Evolutionary conservation across 495 filamentous ascomycete species (phyloP).

Genomic region (Pyrenula aspistea): DNA sequence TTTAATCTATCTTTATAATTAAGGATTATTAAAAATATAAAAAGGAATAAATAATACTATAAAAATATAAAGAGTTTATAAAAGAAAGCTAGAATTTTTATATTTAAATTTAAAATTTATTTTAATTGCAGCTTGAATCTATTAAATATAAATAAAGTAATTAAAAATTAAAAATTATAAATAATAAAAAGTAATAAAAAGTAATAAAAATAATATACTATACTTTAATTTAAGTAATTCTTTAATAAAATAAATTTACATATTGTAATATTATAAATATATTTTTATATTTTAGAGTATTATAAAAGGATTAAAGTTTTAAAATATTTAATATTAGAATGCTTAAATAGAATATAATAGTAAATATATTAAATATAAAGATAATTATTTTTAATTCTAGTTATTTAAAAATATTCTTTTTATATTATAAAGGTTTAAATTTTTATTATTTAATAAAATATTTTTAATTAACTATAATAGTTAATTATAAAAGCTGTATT

Average conservation of each 20-base stretch:
- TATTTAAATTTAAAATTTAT: slow-evolving; percentile 1
- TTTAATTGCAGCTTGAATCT: not conserved
- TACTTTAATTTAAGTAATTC: slow-evolving; percentile 2
- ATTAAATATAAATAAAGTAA: slow-evolving; percentile 1
- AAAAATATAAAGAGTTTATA: not conserved
- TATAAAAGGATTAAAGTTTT: not conserved
- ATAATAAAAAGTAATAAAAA: not conserved
- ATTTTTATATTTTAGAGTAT: not conserved
- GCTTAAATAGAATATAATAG: not conserved
- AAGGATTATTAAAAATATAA: slow-evolving; percentile 1
- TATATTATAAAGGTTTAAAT: slow-evolving; percentile 2
- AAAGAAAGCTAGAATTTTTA: not conserved
- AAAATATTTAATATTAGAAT: not conserved
- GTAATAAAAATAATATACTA: slow-evolving; percentile 1
- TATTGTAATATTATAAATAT: not conserved
- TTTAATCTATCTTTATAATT: slow-evolving; percentile 1
- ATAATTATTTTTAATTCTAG: slow-evolving; percentile 1
- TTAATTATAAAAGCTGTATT: slow-evolving; percentile 1
- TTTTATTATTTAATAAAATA: slow-evolving; percentile 4
- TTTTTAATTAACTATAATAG: slow-evolving; percentile 3
- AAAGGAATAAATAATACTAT: not conserved
- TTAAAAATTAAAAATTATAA: slow-evolving; percentile 1
- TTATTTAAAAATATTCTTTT: not conserved
- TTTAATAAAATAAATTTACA: slow-evolving; percentile 1
- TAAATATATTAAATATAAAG: not conserved